Evolutionary conservation across 176 grass and related monocot genomes (phyloP).

Genomic region (Eragrostis curvula): DNA sequence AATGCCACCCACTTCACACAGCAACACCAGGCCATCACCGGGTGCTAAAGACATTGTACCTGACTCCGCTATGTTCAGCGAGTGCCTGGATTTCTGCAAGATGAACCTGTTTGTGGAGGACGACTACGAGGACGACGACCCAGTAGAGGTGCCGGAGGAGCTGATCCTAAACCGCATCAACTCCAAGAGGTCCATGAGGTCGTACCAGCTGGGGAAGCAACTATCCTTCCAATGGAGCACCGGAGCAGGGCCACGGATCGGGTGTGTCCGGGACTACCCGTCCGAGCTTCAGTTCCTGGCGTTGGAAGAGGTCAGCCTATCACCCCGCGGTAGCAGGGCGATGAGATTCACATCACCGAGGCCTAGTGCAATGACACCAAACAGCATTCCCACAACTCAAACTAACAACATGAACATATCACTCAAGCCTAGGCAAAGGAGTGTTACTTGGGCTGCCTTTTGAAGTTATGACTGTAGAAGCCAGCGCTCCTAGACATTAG

Average conservation of each 20-base stretch:
- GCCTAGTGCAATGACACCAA: constrained; percentile 30
- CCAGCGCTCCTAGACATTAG: background rate
- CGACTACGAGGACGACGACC: background rate
- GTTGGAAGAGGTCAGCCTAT: constrained; percentile 62
- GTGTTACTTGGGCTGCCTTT: constrained; percentile 43
- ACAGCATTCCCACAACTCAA: constrained; percentile 11
- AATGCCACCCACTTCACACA: background rate
- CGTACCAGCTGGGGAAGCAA: constrained; percentile 75
- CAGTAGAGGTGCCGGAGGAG: constrained; percentile 44
- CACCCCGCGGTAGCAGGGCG: constrained; percentile 11
- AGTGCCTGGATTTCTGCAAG: constrained; percentile 47
- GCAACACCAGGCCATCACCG: constrained; percentile 8
- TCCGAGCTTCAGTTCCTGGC: constrained; percentile 63
- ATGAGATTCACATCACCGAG: constrained; percentile 35
- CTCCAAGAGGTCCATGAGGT: constrained; percentile 60
- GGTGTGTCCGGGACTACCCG: constrained; percentile 75
- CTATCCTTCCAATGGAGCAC: constrained; percentile 66
- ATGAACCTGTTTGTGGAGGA: constrained; percentile 47
- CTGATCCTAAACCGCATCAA: constrained; percentile 67
- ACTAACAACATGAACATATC: background rate
- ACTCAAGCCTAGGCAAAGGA: constrained; percentile 45
- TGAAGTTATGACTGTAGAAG: background rate
- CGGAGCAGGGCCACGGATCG: constrained; percentile 71
- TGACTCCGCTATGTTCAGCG: constrained; percentile 34
- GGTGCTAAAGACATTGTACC: constrained; percentile 17